phyloP scores from a whole-genome alignment of 78 protist species.

The Dictyostelium citrinum region DNA sequence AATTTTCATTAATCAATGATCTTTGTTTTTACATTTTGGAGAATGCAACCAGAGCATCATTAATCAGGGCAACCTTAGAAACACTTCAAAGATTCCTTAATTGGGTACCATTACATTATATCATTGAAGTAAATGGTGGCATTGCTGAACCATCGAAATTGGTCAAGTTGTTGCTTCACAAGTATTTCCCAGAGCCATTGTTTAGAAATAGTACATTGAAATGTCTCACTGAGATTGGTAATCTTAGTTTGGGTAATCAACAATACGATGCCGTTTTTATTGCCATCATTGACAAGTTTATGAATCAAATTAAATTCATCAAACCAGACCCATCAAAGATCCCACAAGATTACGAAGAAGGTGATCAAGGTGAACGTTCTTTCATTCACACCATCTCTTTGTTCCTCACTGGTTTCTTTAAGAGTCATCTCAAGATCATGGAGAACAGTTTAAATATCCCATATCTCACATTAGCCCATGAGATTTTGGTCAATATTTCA shows the following conservation, averaged over 20 bases:
- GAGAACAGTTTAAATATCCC: conserved; percentile 72
- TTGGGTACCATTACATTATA: conserved; percentile 98
- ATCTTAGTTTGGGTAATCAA: conserved; percentile 15
- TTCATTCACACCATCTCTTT: conserved; percentile 88
- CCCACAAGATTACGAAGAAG: conserved; percentile 56
- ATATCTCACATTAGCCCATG: conserved; percentile 75
- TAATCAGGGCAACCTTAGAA: conserved; percentile 79
- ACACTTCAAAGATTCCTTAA: conserved; percentile 92
- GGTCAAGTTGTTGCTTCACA: conserved; percentile 21
- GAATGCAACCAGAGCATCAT: conserved; percentile 73
- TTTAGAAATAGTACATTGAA: conserved; percentile 86
- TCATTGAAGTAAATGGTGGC: conserved; percentile 89
- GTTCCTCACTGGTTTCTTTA: conserved; percentile 90
- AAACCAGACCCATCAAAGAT: conserved; percentile 76
- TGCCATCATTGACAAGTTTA: conserved; percentile 28
- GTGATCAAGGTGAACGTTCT: conserved; percentile 59
- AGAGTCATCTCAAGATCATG: conserved; percentile 79
- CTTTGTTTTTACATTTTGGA: conserved; percentile 86
- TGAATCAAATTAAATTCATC: conserved; percentile 42
- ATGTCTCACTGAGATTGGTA: conserved; percentile 95
- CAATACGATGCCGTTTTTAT: conserved; percentile 43
- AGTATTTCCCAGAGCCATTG: conserved; percentile 81
- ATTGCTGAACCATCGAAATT: conserved; percentile 25
- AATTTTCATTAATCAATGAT: conserved; percentile 92
- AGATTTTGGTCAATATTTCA: conserved; percentile 85